A percentile compares a stretch with the other conserved stretches of the same genome.
These are phyloP conservation scores for Colletotrichum siamense DNA, from an alignment of 2,329 filamentous ascomycete species.

Conservation along the genomic window DNA sequence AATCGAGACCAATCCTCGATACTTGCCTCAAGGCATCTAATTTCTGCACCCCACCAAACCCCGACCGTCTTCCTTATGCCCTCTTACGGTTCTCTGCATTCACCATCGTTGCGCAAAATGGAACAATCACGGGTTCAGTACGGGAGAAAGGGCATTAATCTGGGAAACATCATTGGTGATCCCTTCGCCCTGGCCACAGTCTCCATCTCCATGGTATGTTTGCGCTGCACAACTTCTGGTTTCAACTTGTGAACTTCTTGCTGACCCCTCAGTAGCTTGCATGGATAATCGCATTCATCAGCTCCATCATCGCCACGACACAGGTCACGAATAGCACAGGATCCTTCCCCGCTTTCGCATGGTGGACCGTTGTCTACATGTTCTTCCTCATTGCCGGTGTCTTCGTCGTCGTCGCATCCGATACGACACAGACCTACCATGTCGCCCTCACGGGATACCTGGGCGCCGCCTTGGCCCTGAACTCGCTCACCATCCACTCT, in stretches of 20 bases:
- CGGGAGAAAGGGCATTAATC: conserved; percentile 66
- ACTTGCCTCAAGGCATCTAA: conserved; percentile 9
- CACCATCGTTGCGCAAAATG: conserved; percentile 82
- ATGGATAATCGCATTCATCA: conserved; percentile 92
- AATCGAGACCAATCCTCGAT: background rate
- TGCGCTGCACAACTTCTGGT: background rate
- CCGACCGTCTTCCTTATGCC: conserved; percentile 63
- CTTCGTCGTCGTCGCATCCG: conserved; percentile 81
- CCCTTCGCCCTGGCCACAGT: conserved; percentile 95
- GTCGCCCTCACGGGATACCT: conserved; percentile 91
- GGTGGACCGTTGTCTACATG: conserved; percentile 91
- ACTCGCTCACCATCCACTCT: conserved; percentile 84
- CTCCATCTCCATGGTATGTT: conserved; percentile 86
- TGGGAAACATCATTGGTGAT: conserved; percentile 93
- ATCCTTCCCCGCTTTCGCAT: conserved; percentile 84
- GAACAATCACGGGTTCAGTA: conserved; percentile 68
- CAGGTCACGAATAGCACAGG: conserved; percentile 35
- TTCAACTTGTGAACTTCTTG: background rate
- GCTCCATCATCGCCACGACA: conserved; percentile 76
- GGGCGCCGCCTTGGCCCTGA: conserved; percentile 81
- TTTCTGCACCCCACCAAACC: background rate
- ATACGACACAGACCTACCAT: conserved; percentile 86
- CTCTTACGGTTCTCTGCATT: conserved; percentile 74
- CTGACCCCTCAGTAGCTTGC: conserved; percentile 68
- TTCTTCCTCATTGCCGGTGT: conserved; percentile 83